Base-by-base conservation (phyloP, 768 basidiomycete species). In the Saitozyma sp. region DNA sequence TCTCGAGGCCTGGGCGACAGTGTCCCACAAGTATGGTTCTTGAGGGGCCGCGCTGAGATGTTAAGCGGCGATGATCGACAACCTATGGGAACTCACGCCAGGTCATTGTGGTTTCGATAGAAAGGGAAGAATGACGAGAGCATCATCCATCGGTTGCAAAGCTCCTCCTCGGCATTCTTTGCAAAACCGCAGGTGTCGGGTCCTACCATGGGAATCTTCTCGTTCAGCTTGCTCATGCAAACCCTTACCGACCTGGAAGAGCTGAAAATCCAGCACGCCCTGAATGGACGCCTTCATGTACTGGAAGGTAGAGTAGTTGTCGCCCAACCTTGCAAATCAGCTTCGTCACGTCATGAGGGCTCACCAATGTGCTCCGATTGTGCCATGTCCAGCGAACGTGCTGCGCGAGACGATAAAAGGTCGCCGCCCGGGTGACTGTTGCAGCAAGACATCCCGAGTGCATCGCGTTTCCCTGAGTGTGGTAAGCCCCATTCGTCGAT, bases 131-230 rank as follows among this genome's bases (percentile, higher is more conserved):
- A 91, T 0, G 89, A 90, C 3, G 88, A 83, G n/a, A 91, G 83
- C 75, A 88, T 86, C 89, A 90, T 90, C 90, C 90, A 92, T n/a
- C 90, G 84, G 64, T 86, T 87, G 78, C 89, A 89, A 8, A 92
- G 83, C 74, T 91, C 89, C 76, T 91, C 90, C 67, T 89, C 85
- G 9, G 87, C 86, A 74, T 91, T 90, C 3, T 81, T 29, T n/a
- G 83, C 82, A 80, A 87, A 87, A 17, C 86, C 87, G 74, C 87
- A 88, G 8, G 87, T 86, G 70, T 92, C 90, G 3, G 89, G 88
- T 17, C 90, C 90, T 16, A 91, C 89, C 81, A 91, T 88, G 0
- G 90, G 90, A 46, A 62, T 64, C 56, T 56, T 10, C 39, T 13
- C 2, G 8, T 29, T 55, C 46, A 46, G 38, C 63, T 9, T 9